Evolutionary conservation across 2,329 filamentous ascomycete species (phyloP).

Genomic region (Emmonsiellopsis sp.): DNA sequence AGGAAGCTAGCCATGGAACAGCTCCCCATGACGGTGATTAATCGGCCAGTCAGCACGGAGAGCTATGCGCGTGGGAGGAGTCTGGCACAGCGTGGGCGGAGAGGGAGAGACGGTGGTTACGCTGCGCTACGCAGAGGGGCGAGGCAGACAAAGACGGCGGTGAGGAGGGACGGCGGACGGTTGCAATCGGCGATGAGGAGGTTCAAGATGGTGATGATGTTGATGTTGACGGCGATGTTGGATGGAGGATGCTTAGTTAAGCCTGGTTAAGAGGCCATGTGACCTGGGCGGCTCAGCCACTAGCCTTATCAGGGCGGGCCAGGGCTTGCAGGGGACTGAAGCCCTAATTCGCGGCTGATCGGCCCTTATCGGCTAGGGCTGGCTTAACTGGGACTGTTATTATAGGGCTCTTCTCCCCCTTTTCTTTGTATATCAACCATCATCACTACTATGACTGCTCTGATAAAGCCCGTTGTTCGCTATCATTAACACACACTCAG

Average conservation of each 20-base stretch:
- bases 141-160: not conserved
- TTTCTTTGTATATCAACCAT: no score
- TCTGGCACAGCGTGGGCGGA: not conserved
- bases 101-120: not conserved
- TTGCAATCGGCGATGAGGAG: not conserved
- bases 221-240: not conserved
- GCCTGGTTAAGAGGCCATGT: not conserved
- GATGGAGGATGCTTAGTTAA: not conserved
- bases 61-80: not conserved
- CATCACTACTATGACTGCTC: no score
- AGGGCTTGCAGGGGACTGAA: not conserved
- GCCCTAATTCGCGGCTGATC: not conserved
- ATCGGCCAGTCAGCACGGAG: not conserved
- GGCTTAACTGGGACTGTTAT: no score
- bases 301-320: not conserved
- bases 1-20: not conserved
- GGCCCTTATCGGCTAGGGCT: not conserved
- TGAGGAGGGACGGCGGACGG: not conserved
- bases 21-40: not conserved
- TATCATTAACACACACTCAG: no score
- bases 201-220: not conserved
- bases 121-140: not conserved
- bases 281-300: not conserved
- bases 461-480: no score
- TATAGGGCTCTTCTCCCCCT: no score